Conservation (phyloP, 106 monocot species). For the Apostasia ramifera region DNA sequence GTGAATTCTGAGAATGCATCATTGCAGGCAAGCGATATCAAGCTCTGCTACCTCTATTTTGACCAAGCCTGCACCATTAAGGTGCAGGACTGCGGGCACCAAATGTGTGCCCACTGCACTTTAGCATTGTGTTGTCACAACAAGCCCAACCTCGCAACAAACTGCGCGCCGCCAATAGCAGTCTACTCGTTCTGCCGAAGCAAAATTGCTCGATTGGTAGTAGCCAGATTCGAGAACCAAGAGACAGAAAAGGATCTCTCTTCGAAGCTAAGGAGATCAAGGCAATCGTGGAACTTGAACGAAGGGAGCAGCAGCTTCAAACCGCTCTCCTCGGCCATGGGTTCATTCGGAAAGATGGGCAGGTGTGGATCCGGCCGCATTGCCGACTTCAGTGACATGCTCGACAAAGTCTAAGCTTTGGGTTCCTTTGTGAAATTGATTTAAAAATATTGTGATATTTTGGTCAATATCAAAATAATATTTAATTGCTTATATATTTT, state of each 20-base stretch:
- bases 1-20: neutral
- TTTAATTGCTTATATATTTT: too few species aligned
- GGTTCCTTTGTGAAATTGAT: too few species aligned
- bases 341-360: slow-evolving; percentile 20
- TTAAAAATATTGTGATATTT: too few species aligned
- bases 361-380: slow-evolving; percentile 8
- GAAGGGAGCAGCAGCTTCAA: slow-evolving; percentile 39
- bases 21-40: neutral
- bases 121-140: slow-evolving; percentile 1
- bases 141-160: neutral
- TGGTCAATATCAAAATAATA: too few species aligned
- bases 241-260: neutral
- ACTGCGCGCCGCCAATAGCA: neutral
- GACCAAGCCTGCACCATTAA: neutral
- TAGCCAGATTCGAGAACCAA: slow-evolving; percentile 3
- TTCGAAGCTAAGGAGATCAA: slow-evolving; percentile 10
- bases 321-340: slow-evolving; percentile 18
- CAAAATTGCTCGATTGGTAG: neutral
- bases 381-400: slow-evolving; percentile 5
- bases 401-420: slow-evolving; percentile 6
- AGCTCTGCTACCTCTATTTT: slow-evolving; percentile 1
- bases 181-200: neutral
- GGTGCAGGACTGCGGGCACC: slow-evolving; percentile 7
- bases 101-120: slow-evolving; percentile 1
- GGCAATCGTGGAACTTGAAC: slow-evolving; percentile 13